Conservation (phyloP, 805 yeast species). For the Scheffersomyces spartinae region DNA sequence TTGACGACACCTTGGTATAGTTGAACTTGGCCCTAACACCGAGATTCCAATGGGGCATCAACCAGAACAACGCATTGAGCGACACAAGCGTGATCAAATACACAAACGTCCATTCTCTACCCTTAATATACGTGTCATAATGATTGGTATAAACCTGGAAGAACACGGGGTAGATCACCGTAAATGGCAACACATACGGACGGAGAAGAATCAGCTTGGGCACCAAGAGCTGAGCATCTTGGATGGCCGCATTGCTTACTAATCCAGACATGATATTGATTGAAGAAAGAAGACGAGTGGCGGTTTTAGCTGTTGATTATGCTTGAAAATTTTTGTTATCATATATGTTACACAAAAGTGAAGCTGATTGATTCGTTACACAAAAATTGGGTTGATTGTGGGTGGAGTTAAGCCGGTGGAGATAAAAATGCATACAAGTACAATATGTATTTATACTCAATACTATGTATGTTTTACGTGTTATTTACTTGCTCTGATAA, state of each 20-base stretch:
- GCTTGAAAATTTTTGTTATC: too few relatives aligned
- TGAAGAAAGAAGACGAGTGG: too few relatives aligned
- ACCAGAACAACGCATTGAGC: constrained; percentile 63
- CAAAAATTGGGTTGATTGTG: too few relatives aligned
- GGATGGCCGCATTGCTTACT: constrained; percentile 65
- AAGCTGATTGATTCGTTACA: too few relatives aligned
- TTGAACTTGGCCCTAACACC: constrained; percentile 60
- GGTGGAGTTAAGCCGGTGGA: too few relatives aligned
- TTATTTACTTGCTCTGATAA: too few relatives aligned
- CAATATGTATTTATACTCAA: too few relatives aligned
- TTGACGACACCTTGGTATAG: constrained; percentile 38
- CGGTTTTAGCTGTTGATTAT: too few relatives aligned
- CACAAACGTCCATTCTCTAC: constrained; percentile 94
- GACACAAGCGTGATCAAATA: constrained; percentile 66
- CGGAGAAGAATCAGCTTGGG: constrained; percentile 49
- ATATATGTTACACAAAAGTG: too few relatives aligned
- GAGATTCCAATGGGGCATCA: constrained; percentile 92
- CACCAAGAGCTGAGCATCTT: constrained; percentile 61
- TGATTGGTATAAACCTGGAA: constrained; percentile 49
- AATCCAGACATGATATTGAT: constrained; percentile 31
- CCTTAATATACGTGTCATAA: constrained; percentile 75
- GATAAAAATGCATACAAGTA: too few relatives aligned
- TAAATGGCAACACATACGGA: constrained; percentile 78
- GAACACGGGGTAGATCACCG: constrained; percentile 66
- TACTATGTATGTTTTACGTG: too few relatives aligned